Conservation (phyloP, 2,329 filamentous ascomycete species). For the Proliferodiscus dingleyae region DNA sequence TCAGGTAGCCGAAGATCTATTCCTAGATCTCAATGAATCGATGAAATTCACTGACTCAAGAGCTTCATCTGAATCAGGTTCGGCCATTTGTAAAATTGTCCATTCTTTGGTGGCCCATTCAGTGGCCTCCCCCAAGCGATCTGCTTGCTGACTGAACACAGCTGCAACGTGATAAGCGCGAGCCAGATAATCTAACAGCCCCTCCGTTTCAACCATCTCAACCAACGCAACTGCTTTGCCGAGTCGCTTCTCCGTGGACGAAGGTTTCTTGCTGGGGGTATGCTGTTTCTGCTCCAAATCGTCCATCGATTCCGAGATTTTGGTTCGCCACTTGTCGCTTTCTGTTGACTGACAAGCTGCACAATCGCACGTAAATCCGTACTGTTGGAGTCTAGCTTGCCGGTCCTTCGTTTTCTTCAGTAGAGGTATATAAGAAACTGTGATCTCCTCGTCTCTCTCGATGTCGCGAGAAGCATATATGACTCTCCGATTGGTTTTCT, state of each 20-base stretch:
- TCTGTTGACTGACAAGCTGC: conserved; percentile 30
- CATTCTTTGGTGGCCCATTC: conserved; percentile 23
- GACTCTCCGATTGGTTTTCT: conserved; percentile 24
- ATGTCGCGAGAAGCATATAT: conserved; percentile 35
- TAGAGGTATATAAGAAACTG: conserved; percentile 32
- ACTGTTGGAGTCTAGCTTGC: conserved; percentile 26
- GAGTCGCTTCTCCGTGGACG: conserved; percentile 12
- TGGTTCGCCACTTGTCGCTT: conserved; percentile 29
- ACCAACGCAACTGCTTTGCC: conserved; percentile 18
- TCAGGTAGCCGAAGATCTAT: background rate
- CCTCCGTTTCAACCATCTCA: conserved; percentile 22
- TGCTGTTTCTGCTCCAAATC: conserved; percentile 32
- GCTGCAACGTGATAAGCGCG: conserved; percentile 23
- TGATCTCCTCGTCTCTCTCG: conserved; percentile 34
- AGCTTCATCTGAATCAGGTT: conserved; percentile 17
- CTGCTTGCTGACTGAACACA: conserved; percentile 17
- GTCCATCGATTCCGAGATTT: conserved; percentile 30
- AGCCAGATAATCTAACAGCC: conserved; percentile 24
- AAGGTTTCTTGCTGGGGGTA: conserved; percentile 5
- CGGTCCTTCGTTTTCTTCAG: conserved; percentile 23
- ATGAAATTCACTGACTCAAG: conserved; percentile 1
- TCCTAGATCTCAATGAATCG: background rate
- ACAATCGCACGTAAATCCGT: conserved; percentile 37
- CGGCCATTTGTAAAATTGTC: conserved; percentile 17
- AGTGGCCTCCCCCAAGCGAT: conserved; percentile 14